phyloP scores from a whole-genome alignment of 225 moss, liverwort and hornwort genomes.

The Lunularia cruciata region DNA sequence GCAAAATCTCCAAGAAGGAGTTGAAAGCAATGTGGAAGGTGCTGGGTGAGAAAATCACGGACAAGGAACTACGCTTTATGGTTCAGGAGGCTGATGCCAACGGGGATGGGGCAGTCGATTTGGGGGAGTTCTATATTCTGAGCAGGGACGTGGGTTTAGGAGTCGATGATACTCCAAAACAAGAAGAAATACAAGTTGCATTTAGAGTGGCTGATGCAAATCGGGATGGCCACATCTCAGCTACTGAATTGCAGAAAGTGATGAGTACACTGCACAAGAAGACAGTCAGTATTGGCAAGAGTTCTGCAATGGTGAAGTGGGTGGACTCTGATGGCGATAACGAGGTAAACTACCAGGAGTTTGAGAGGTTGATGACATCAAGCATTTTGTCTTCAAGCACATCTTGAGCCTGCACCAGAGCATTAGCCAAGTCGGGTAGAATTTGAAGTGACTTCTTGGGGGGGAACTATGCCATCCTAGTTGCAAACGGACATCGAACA shows the following conservation, averaged over 20 bases:
- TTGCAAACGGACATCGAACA: too few relatives aligned
- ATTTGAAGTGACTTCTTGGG: too few relatives aligned
- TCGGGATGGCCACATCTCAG: not conserved
- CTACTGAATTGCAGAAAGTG: not conserved
- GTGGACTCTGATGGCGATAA: constrained; percentile 1
- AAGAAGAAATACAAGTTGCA: not conserved
- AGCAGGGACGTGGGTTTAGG: not conserved
- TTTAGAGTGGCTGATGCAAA: not conserved
- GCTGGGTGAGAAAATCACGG: not conserved
- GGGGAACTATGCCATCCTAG: too few relatives aligned
- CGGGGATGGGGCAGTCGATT: not conserved
- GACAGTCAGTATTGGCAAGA: not conserved
- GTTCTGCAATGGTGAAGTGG: not conserved
- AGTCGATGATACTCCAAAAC: not conserved
- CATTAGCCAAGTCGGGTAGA: too few relatives aligned
- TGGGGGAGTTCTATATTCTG: not conserved
- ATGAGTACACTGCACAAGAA: not conserved
- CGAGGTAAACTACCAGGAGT: not conserved
- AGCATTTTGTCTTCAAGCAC: too few relatives aligned
- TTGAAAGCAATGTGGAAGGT: not conserved
- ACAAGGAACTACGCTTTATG: not conserved
- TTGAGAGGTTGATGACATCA: not conserved
- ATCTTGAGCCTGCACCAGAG: too few relatives aligned
- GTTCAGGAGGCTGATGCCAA: not conserved
- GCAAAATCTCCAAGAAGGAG: not conserved